Evolutionary conservation across 768 basidiomycete genomes (phyloP).

Genomic region (Boletus tomentosulus): DNA sequence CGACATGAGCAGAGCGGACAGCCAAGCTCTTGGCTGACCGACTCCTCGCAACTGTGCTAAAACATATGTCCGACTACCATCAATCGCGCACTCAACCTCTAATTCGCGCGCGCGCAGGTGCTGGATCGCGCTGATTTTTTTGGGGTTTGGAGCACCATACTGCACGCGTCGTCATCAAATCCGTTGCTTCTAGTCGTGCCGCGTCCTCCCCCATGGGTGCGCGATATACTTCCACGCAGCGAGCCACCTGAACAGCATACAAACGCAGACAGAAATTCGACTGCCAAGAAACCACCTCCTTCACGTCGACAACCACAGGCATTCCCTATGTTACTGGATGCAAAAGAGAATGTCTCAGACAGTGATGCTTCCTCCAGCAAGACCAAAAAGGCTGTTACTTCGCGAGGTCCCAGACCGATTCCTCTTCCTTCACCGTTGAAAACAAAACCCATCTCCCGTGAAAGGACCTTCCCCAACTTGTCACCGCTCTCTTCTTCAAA

Average conservation of each 20-base stretch:
- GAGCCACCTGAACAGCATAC: conserved; percentile 6
- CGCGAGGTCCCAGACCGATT: conserved; percentile 9
- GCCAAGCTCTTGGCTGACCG: too few species aligned
- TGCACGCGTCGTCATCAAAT: conserved; percentile 7
- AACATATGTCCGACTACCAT: too few species aligned
- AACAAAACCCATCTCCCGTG: conserved; percentile 6
- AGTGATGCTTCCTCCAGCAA: conserved; percentile 6
- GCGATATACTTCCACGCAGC: background rate
- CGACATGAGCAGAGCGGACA: too few species aligned
- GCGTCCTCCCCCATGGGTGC: conserved; percentile 4
- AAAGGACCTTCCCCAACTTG: conserved; percentile 19
- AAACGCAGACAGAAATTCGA: background rate
- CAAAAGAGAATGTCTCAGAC: conserved; percentile 22
- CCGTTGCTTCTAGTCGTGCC: conserved; percentile 3
- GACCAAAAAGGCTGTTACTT: conserved; percentile 7
- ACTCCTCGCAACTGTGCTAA: too few species aligned
- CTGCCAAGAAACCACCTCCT: conserved; percentile 14
- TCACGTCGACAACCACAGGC: conserved; percentile 15
- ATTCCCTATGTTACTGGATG: conserved; percentile 22
- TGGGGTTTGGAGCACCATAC: too few species aligned
- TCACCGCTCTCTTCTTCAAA: conserved; percentile 20
- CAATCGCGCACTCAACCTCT: too few species aligned
- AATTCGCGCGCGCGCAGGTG: too few species aligned
- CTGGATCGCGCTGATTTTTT: too few species aligned
- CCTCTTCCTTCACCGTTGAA: conserved; percentile 23